phyloP scores from a whole-genome alignment of 108 stramenopile genomes.

The Pseudonitzschia multiseries region DNA sequence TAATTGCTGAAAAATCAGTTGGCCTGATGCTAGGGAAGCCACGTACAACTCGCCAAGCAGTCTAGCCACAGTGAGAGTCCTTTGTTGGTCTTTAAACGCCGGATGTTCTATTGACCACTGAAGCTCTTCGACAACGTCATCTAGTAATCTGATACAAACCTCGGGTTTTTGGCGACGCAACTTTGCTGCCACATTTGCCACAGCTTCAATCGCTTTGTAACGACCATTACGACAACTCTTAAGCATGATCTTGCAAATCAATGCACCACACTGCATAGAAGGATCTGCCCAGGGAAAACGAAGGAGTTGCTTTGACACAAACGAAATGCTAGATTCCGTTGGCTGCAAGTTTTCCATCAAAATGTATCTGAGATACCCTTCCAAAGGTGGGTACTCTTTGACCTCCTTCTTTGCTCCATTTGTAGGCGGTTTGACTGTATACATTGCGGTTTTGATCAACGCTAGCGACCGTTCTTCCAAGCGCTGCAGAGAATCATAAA shows the following conservation, averaged over 20 bases:
- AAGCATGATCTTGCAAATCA: constrained; percentile 78
- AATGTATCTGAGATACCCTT: constrained; percentile 82
- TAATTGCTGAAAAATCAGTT: constrained; percentile 75
- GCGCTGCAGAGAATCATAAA: constrained; percentile 35
- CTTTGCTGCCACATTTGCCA: constrained; percentile 80
- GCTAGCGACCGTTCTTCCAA: constrained; percentile 80
- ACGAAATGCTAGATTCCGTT: constrained; percentile 52
- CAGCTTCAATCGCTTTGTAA: constrained; percentile 75
- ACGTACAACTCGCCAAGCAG: constrained; percentile 88
- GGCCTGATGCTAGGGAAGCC: constrained; percentile 63
- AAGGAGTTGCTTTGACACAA: constrained; percentile 85
- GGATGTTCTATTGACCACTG: constrained; percentile 86
- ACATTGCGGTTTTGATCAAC: constrained; percentile 80
- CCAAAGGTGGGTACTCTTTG: constrained; percentile 76
- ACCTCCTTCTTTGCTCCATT: constrained; percentile 53
- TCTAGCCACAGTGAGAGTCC: constrained; percentile 81
- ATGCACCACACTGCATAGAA: constrained; percentile 59
- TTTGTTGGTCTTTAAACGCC: constrained; percentile 80
- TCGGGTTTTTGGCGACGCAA: constrained; percentile 72
- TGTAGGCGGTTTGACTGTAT: constrained; percentile 76
- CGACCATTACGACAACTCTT: constrained; percentile 87
- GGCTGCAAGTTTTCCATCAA: constrained; percentile 69
- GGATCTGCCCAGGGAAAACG: constrained; percentile 91
- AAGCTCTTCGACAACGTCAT: constrained; percentile 86
- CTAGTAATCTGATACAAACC: constrained; percentile 77